phyloP scores from a whole-genome alignment of 371 early-diverging fungal species.

The Smittium mucronatum region DNA sequence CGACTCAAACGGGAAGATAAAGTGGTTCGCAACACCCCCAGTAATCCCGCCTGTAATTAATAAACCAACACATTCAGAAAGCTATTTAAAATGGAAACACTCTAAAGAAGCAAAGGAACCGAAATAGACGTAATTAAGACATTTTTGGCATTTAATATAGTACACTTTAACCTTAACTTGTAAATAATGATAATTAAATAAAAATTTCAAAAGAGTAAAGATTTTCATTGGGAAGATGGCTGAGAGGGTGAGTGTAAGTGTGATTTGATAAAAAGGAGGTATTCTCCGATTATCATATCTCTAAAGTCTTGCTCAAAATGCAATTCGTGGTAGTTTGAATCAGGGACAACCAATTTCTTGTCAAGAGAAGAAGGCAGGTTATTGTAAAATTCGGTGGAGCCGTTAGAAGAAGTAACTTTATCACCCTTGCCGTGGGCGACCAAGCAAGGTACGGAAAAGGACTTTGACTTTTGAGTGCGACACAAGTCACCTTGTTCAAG shows the following conservation, averaged over 20 bases:
- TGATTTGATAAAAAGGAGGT: slow-evolving; percentile 22
- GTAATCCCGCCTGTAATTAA: background rate
- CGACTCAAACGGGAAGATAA: slow-evolving; percentile 2
- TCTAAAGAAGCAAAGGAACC: background rate
- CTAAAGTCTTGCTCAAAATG: slow-evolving; percentile 28
- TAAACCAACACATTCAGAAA: background rate
- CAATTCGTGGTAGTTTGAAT: slow-evolving; percentile 26
- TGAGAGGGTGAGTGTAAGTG: background rate
- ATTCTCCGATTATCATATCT: slow-evolving; percentile 16
- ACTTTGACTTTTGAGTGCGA: slow-evolving; percentile 3
- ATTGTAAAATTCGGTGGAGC: slow-evolving; percentile 20
- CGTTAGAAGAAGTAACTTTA: slow-evolving; percentile 20
- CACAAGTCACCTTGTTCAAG: slow-evolving; percentile 16
- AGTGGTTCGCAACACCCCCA: slow-evolving; percentile 13
- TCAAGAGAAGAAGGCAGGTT: slow-evolving; percentile 18
- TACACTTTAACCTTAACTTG: background rate
- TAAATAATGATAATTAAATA: background rate
- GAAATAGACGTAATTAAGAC: background rate
- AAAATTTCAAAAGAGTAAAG: background rate
- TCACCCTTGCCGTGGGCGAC: slow-evolving; percentile 31
- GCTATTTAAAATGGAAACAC: background rate
- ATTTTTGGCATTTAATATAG: background rate
- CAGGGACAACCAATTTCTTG: slow-evolving; percentile 26
- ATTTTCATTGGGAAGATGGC: background rate
- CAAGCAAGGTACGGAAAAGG: slow-evolving; percentile 20